Percentiles rank a stretch among this genome's conserved stretches.
phyloP scores from a whole-genome alignment of 106 monocot genomes.

The Apostasia shenzhenica region DNA sequence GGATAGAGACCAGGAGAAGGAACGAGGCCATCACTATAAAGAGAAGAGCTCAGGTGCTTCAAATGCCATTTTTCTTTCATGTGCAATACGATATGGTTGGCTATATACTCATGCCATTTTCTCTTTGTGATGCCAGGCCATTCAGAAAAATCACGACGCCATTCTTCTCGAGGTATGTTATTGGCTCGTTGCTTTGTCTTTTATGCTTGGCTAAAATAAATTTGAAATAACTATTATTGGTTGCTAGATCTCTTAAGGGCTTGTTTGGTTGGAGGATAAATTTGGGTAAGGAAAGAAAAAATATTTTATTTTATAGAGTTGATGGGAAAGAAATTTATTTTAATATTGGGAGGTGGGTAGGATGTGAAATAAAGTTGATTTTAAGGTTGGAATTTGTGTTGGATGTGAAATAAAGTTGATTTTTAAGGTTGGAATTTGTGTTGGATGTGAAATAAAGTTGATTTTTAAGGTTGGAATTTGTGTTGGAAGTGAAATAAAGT shows the following conservation, averaged over 20 bases:
- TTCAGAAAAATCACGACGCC: conserved; percentile 52
- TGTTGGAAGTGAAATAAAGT: too few relatives aligned
- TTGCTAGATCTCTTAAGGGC: background rate
- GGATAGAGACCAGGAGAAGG: conserved; percentile 45
- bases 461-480: too few relatives aligned
- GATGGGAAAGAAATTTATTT: too few relatives aligned
- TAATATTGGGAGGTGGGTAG: too few relatives aligned
- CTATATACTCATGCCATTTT: background rate
- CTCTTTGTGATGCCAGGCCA: conserved; percentile 25
- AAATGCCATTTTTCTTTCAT: background rate
- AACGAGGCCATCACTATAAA: conserved; percentile 42
- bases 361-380: too few relatives aligned
- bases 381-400: too few relatives aligned
- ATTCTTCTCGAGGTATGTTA: conserved; percentile 52
- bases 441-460: too few relatives aligned
- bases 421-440: too few relatives aligned
- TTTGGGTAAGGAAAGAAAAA: too few relatives aligned
- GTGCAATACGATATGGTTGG: background rate
- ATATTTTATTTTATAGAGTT: too few relatives aligned
- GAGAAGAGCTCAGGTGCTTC: conserved; percentile 63
- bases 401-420: too few relatives aligned
- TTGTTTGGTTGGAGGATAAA: too few relatives aligned
- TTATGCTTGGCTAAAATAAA: background rate
- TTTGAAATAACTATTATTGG: background rate
- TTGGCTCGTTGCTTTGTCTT: background rate